Evolutionary conservation across 352 stramenopile genomes (phyloP).

Genomic region (Pythium insidiosum): DNA sequence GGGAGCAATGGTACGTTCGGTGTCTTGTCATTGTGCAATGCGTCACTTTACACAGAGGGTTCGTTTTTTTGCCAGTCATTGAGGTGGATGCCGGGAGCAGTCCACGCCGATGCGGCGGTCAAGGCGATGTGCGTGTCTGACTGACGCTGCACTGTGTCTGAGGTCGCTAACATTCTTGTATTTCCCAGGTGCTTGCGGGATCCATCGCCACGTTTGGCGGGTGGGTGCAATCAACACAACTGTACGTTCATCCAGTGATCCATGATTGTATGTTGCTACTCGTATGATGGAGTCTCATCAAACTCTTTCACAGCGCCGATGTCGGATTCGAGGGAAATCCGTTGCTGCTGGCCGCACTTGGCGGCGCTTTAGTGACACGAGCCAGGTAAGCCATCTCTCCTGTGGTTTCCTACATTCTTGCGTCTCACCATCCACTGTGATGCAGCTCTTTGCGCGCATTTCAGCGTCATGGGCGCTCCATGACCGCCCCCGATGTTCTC

Average conservation of each 20-base stretch:
- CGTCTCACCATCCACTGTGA: too few species aligned
- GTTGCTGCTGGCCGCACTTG: conserved; percentile 63
- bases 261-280: too few species aligned
- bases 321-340: conserved; percentile 40
- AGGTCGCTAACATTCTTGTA: not conserved
- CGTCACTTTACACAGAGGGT: not conserved
- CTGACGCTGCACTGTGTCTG: not conserved
- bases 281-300: too few species aligned
- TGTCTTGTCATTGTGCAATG: too few species aligned
- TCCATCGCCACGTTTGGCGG: conserved; percentile 71
- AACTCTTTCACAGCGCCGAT: conserved; percentile 5
- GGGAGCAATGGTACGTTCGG: conserved; percentile 37
- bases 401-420: not conserved
- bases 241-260: conserved; percentile 29
- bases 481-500: conserved; percentile 82
- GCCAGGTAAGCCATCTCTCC: conserved; percentile 28
- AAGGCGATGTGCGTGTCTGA: conserved; percentile 77
- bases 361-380: conserved; percentile 73
- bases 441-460: conserved; percentile 61
- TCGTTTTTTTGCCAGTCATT: conserved; percentile 24
- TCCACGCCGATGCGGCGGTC: conserved; percentile 84
- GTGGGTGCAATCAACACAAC: conserved; percentile 40
- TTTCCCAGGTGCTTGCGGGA: conserved; percentile 67
- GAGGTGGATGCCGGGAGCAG: conserved; percentile 59
- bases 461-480: conserved; percentile 49